Percentiles rank a stretch among this genome's conserved stretches.
phyloP scores from a whole-genome alignment of 805 yeast genomes.

The Metschnikowia lachancei region DNA sequence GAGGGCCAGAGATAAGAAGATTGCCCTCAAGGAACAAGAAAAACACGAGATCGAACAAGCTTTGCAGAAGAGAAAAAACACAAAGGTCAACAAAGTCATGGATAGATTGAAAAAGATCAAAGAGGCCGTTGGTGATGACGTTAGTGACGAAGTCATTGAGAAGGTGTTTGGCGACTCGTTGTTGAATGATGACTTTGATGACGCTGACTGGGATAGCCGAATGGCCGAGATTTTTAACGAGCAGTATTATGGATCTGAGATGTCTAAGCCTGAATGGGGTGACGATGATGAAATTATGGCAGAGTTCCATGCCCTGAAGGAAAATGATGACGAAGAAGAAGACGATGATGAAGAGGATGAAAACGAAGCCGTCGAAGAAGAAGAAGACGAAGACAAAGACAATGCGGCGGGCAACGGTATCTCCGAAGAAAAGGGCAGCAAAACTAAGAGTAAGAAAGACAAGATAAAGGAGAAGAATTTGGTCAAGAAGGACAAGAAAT shows the following conservation, averaged over 20 bases:
- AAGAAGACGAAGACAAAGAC: constrained; percentile 19
- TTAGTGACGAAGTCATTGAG: constrained; percentile 56
- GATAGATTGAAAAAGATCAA: constrained; percentile 65
- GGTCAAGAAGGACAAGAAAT: constrained; percentile 60
- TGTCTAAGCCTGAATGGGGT: constrained; percentile 63
- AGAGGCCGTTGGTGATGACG: constrained; percentile 65
- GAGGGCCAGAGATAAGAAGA: constrained; percentile 73
- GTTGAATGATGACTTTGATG: constrained; percentile 84
- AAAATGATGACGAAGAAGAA: constrained; percentile 22
- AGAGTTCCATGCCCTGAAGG: constrained; percentile 25
- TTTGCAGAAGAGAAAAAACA: constrained; percentile 67
- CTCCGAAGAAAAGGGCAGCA: constrained; percentile 21
- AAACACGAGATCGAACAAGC: constrained; percentile 56
- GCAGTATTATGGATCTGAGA: constrained; percentile 59
- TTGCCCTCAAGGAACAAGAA: constrained; percentile 50
- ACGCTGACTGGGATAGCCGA: constrained; percentile 85
- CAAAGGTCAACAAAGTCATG: constrained; percentile 72
- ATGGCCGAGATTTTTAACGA: constrained; percentile 85
- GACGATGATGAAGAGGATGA: constrained; percentile 8
- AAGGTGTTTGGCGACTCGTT: constrained; percentile 71
- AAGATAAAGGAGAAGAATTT: constrained; percentile 55
- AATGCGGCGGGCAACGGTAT: constrained; percentile 7
- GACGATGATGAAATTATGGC: constrained; percentile 41
- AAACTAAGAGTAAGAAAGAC: constrained; percentile 50
- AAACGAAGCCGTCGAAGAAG: constrained; percentile 17